These are phyloP conservation scores for Cocos nucifera DNA, from an alignment of 176 grass and related monocot genomes.

Conservation along the genomic window DNA sequence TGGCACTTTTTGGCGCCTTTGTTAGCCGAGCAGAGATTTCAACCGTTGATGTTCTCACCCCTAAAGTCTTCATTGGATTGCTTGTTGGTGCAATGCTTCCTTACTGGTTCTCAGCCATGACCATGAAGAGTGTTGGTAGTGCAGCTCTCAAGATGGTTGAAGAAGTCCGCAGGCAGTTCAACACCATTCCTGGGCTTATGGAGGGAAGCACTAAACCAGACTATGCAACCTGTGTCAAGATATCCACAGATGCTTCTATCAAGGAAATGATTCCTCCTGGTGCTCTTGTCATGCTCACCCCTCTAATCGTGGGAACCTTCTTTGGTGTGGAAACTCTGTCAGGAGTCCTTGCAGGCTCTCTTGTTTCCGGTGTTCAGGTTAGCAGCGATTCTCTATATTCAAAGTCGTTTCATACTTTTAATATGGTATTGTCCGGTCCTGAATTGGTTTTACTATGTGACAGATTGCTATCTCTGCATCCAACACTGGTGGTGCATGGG, in stretches of 20 bases:
- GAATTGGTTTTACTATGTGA: not conserved
- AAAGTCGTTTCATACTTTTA: not conserved
- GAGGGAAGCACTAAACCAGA: conserved; percentile 81
- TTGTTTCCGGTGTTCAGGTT: conserved; percentile 92
- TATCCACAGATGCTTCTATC: conserved; percentile 91
- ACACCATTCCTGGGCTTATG: conserved; percentile 73
- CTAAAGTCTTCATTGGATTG: conserved; percentile 84
- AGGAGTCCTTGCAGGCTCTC: conserved; percentile 79
- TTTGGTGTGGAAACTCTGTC: conserved; percentile 91
- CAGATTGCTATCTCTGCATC: conserved; percentile 98
- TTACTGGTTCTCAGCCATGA: conserved; percentile 97
- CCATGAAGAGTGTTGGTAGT: conserved; percentile 91
- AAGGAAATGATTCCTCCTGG: conserved; percentile 93
- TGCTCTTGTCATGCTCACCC: conserved; percentile 84
- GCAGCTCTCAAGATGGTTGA: conserved; percentile 94
- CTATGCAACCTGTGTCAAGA: conserved; percentile 90
- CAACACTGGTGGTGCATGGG: conserved; percentile 91
- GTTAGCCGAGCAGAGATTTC: conserved; percentile 67
- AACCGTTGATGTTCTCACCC: conserved; percentile 73
- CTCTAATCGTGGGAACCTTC: conserved; percentile 67
- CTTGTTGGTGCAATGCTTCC: conserved; percentile 88
- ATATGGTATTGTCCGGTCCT: not conserved
- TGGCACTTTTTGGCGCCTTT: conserved; percentile 89
- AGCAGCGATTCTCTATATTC: not conserved
- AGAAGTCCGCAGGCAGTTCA: conserved; percentile 87